Evolutionary conservation across 148 eudicot genomes (phyloP), one percentile per base, ranked within the genome.

Genomic region (Vaccinium corymbosum): DNA sequence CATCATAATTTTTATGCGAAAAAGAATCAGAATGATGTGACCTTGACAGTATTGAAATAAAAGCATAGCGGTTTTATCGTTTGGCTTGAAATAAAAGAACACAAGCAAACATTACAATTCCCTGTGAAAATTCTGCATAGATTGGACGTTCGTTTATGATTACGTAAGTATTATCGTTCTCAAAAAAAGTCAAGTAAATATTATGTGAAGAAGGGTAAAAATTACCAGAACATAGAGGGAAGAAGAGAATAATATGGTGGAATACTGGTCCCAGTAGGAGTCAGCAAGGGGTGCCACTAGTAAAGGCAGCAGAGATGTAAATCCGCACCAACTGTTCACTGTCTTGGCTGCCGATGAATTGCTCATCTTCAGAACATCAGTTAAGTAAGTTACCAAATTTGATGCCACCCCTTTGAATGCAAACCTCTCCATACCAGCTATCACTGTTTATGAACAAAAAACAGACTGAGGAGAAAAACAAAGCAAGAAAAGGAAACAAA

Each of bases 391-490:
- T 72, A 96, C 98, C 83, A 96, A 70, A 83, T 97, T 97, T n/a
- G 99, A 94, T 13, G 97, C 97, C 91, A 97, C 98, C 84, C 99
- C 99, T 93, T 97, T 96, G 92, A 92, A 96, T 52, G 98, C 98
- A 88, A 94, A 93, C 83, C 99, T 88, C 91, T 96, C 99, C 93
- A 96, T 91, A 0, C 99, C 99, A 59, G 97, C 91, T 20, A 96
- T 90, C 82, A 88, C 98, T 94, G 81, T 75, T 49, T 7, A 11
- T 11, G 7, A 38, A 6, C 1, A n/a, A 48, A 27, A 72, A 17
- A 74, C 61, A 78, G 11, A 59, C 27, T 35, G 80, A 61, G 53
- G 27, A 20, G 38, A 52, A 46, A 35, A 22, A 16, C 8, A 6
- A 42, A 12, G 11, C 35, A 12, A 27, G 22, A 22, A 6, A 27